phyloP scores from a whole-genome alignment of 768 basidiomycete species.

The Austroboletus eburneus region DNA sequence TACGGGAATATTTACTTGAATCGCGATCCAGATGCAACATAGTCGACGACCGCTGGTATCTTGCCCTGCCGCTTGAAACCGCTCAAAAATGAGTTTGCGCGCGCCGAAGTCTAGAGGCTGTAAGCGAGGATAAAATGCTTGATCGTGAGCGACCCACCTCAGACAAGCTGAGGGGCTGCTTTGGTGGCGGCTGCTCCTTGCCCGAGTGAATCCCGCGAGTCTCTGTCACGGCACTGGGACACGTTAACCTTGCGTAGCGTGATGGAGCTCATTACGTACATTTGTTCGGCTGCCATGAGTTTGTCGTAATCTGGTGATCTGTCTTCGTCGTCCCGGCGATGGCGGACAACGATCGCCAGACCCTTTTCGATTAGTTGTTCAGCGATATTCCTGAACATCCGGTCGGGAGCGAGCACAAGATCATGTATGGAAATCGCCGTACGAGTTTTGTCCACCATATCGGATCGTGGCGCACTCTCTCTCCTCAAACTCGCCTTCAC shows the following conservation, averaged over 20 bases:
- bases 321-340: constrained; percentile 93
- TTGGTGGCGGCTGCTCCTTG: constrained; percentile 79
- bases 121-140: background rate
- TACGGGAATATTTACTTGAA: constrained; percentile 65
- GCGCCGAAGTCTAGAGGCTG: constrained; percentile 53
- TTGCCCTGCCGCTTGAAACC: constrained; percentile 87
- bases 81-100: constrained; percentile 84
- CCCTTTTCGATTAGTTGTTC: constrained; percentile 95
- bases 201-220: constrained; percentile 85
- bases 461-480: constrained; percentile 89
- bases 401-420: constrained; percentile 4
- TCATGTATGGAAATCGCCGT: constrained; percentile 22
- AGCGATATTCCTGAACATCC: constrained; percentile 67
- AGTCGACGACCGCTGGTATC: constrained; percentile 85
- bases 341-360: constrained; percentile 82
- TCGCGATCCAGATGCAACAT: constrained; percentile 89
- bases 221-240: constrained; percentile 68
- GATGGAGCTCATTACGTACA: constrained; percentile 46
- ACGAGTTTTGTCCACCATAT: constrained; percentile 79
- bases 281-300: constrained; percentile 90
- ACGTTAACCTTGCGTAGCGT: background rate
- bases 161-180: constrained; percentile 84
- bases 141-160: constrained; percentile 51
- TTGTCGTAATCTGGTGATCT: constrained; percentile 96
- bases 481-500: constrained; percentile 91